Conservation (phyloP, 805 yeast species). For the Zygotorulaspora chibaensis region DNA sequence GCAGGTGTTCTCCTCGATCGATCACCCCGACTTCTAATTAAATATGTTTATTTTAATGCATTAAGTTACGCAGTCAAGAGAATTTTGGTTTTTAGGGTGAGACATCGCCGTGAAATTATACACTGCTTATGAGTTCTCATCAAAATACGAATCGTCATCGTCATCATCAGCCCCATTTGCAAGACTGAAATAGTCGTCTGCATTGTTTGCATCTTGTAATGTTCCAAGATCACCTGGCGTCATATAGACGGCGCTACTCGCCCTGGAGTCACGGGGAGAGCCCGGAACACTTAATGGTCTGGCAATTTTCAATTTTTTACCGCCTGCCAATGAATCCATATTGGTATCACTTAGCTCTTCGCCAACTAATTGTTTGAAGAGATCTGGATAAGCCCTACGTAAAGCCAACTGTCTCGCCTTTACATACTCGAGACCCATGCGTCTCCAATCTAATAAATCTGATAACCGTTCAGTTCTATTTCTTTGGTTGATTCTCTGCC, state of each 20-base stretch:
- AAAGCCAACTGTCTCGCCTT: conserved; percentile 91
- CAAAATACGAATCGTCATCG: conserved; percentile 35
- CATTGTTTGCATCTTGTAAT: conserved; percentile 79
- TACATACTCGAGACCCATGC: conserved; percentile 95
- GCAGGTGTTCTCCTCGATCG: too few species aligned
- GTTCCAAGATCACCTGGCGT: conserved; percentile 99
- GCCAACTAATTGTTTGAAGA: conserved; percentile 46
- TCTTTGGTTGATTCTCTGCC: conserved; percentile 97
- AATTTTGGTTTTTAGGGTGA: too few species aligned
- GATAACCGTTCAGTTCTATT: conserved; percentile 92
- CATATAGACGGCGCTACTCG: conserved; percentile 57
- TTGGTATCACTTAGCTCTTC: conserved; percentile 29
- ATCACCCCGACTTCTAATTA: too few species aligned
- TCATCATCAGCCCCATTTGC: conserved; percentile 37
- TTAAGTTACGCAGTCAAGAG: too few species aligned
- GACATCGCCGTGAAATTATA: background rate
- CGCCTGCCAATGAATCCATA: conserved; percentile 34
- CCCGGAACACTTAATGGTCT: conserved; percentile 97
- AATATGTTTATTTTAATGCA: too few species aligned
- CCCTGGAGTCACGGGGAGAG: conserved; percentile 64
- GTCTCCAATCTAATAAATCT: conserved; percentile 92
- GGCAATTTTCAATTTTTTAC: conserved; percentile 63
- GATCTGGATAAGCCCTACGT: conserved; percentile 89
- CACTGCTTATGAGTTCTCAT: conserved; percentile 19
- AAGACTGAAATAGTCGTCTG: conserved; percentile 67